These are phyloP conservation scores for Gossypium gossypioides DNA, from an alignment of 441 rosid species.

Conservation along the genomic window DNA sequence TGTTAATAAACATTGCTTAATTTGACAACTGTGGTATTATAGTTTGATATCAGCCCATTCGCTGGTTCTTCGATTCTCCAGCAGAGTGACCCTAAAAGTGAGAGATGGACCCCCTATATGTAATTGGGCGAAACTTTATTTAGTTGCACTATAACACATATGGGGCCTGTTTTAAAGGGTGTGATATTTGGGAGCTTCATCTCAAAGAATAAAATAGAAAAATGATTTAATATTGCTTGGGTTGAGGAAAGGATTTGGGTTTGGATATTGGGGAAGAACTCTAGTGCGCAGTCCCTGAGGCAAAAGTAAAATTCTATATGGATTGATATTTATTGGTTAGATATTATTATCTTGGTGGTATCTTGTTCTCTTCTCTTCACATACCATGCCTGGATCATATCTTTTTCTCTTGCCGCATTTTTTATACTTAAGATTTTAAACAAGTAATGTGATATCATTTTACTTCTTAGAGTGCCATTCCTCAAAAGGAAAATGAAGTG, in stretches of 20 bases:
- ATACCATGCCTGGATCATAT: background rate
- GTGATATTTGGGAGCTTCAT: slow-evolving; percentile 2
- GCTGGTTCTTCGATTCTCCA: background rate
- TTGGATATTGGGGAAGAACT: background rate
- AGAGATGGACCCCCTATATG: background rate
- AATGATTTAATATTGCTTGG: background rate
- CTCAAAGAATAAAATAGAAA: background rate
- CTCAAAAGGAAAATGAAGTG: slow-evolving; percentile 83
- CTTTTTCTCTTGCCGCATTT: background rate
- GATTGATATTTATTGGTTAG: background rate
- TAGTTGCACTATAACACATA: background rate
- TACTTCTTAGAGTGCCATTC: slow-evolving; percentile 58
- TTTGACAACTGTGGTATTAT: background rate
- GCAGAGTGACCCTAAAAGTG: background rate
- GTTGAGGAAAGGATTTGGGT: background rate
- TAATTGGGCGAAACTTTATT: background rate
- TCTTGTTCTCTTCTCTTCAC: background rate
- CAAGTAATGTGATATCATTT: slow-evolving; percentile 11
- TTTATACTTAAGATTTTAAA: slow-evolving; percentile 8
- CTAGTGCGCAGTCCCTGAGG: background rate
- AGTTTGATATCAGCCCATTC: background rate
- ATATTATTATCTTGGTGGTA: background rate
- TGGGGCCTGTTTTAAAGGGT: background rate
- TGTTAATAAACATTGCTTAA: slow-evolving; percentile 8
- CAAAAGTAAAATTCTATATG: background rate